A percentile compares a stretch with the other conserved stretches of the same genome.
phyloP scores from a whole-genome alignment of 2,329 filamentous ascomycete genomes.

The Plectosphaerella cucumerina region DNA sequence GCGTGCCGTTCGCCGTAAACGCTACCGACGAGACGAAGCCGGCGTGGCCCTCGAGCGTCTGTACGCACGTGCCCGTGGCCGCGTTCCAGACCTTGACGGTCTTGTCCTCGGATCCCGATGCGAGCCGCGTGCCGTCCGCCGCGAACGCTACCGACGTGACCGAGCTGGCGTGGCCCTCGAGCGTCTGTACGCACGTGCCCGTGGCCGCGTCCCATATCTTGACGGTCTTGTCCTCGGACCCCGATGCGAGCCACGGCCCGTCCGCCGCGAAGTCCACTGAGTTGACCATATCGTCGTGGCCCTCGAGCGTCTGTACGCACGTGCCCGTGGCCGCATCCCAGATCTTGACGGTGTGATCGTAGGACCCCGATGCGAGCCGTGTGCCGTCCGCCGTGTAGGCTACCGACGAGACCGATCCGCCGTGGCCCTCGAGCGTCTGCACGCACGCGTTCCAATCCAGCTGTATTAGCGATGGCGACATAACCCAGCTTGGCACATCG shows the following conservation, averaged over 20 bases:
- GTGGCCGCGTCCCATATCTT: constrained; percentile 9
- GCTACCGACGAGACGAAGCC: constrained; percentile 5
- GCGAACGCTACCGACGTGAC: constrained; percentile 10
- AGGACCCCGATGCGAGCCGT: neutral
- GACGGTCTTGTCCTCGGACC: constrained; percentile 6
- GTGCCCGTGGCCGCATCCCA: neutral
- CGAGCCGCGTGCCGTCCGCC: neutral
- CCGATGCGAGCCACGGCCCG: constrained; percentile 10
- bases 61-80: constrained; percentile 1
- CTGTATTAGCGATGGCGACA: constrained; percentile 3
- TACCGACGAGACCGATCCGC: constrained; percentile 7
- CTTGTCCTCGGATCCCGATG: constrained; percentile 8
- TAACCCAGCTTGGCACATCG: constrained; percentile 14
- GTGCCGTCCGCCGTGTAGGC: constrained; percentile 9
- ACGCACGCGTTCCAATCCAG: constrained; percentile 6
- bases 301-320: constrained; percentile 11
- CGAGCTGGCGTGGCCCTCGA: too few species aligned
- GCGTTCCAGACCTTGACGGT: constrained; percentile 14
- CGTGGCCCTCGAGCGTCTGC: constrained; percentile 14
- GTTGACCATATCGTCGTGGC: constrained; percentile 6
- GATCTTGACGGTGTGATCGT: neutral
- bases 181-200: neutral
- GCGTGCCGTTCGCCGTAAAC: constrained; percentile 14
- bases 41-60: constrained; percentile 11
- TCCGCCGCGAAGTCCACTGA: constrained; percentile 14